Conservation (phyloP, 768 basidiomycete species). For the Psilocybe sp. region DNA sequence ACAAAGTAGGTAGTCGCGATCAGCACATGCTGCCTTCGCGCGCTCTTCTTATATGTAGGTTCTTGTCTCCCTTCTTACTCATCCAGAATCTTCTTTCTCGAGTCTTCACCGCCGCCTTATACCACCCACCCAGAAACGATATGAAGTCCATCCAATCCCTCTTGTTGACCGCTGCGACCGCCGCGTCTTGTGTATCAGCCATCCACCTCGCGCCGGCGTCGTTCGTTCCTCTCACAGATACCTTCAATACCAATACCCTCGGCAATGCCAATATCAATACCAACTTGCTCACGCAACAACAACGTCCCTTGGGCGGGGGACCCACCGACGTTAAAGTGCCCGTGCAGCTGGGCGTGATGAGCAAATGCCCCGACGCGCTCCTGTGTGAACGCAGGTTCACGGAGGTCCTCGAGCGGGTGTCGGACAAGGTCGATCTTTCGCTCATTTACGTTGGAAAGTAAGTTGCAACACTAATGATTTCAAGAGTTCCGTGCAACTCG, state of each 20-base stretch:
- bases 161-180: too few species aligned
- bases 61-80: constrained; percentile 8
- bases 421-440: constrained; percentile 62
- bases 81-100: background rate
- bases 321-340: constrained; percentile 37
- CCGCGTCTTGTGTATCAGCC: too few species aligned
- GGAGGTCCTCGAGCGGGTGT: constrained; percentile 59
- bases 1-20: background rate
- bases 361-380: constrained; percentile 75
- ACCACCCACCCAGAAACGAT: background rate
- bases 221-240: too few species aligned
- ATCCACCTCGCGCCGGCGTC: too few species aligned
- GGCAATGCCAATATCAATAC: too few species aligned
- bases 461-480: constrained; percentile 20
- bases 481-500: too few species aligned
- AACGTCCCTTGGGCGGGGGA: constrained; percentile 4
- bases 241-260: too few species aligned
- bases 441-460: constrained; percentile 76
- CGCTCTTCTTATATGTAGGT: background rate
- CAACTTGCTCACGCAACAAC: background rate
- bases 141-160: too few species aligned
- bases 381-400: constrained; percentile 79
- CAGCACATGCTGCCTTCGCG: background rate
- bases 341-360: constrained; percentile 52
- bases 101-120: constrained; percentile 2